Base-by-base conservation (phyloP, 2,329 filamentous ascomycete species). In the Claviceps sp. region DNA sequence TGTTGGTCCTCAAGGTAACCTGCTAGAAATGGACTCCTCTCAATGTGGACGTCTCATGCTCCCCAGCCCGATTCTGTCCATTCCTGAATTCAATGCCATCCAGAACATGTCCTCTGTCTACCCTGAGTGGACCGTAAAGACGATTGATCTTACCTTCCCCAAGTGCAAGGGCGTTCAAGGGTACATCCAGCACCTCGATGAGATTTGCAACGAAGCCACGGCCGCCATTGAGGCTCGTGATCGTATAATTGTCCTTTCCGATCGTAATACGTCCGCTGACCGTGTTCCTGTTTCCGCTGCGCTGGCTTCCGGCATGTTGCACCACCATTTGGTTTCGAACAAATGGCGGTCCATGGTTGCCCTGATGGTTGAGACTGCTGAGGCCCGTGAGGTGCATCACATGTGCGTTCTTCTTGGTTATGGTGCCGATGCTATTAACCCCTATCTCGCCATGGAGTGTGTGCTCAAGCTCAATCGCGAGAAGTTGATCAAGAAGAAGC, bases 321-420 rank as follows among this genome's bases (percentile, higher is more conserved):
- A 97, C 69, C 91, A 96, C 64, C 89, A 96, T 67, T 76, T 97
- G 59, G 89, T 96, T 56, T 86, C 85, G 69, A 96, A 95, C 77
- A 91, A 94, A 72, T 95, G 90, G 88, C 81, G 91, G 67, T 90
- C 91, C 13, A 81, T 90, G 70, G 88, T 82, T 59, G 91, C 90
- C 47, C 72, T 97, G 46, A 77, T 95, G 42, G 81, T 95, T 37
- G 91, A 97, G 74, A 95, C 90, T 57, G 91, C 30, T 46, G 91
- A 97, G 68, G 91, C 91, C 61, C 88, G 91, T 71, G 91, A 97
- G 70, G 91, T 97, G 7, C 91, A 97, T 69, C 91, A 97, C 72
- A 95, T 96, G 88, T 95, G 88, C 72, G 91, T 97, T n/a, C 78
- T 96, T 44, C 80, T 97, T 55, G 91, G 91, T 51, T 97, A 97